Evolutionary conservation across 2,329 filamentous ascomycete genomes (phyloP).

Genomic region (Pseudogymnoascus sp.): DNA sequence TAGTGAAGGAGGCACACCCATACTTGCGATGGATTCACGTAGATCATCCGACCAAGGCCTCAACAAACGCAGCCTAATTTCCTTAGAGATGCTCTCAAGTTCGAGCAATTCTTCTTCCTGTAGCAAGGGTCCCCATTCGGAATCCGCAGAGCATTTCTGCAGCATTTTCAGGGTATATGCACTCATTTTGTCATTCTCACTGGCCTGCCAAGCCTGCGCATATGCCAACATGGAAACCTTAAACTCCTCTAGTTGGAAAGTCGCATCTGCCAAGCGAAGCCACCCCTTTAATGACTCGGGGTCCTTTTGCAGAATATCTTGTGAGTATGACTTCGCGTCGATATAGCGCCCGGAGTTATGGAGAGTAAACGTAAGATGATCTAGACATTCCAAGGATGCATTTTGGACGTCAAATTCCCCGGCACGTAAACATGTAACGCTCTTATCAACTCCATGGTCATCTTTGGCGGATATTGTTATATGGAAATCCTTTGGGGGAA

Average conservation of each 20-base stretch:
- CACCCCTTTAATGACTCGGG: constrained; percentile 7
- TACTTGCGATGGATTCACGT: neutral
- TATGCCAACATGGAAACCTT: constrained; percentile 9
- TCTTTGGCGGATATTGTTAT: neutral
- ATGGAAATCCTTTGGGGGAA: constrained; percentile 12
- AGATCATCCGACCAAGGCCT: neutral
- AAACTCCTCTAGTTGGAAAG: neutral
- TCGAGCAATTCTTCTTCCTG: neutral
- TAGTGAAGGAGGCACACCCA: constrained; percentile 1
- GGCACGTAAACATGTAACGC: neutral
- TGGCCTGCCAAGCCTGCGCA: neutral
- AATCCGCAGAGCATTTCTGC: neutral
- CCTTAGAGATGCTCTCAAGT: neutral
- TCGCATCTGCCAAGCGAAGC: constrained; percentile 1
- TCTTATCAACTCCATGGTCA: neutral
- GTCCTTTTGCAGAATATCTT: neutral
- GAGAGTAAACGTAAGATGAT: constrained; percentile 12
- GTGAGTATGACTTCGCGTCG: neutral
- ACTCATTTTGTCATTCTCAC: constrained; percentile 4
- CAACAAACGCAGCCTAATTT: neutral
- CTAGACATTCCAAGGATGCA: constrained; percentile 11
- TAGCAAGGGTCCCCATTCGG: neutral
- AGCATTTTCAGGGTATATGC: neutral
- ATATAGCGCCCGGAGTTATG: constrained; percentile 1
- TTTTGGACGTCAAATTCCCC: neutral